Evolutionary conservation across 495 filamentous ascomycete species (phyloP), one percentile per base, ranked within the genome.

Genomic region (Penicillium robsamsonii): DNA sequence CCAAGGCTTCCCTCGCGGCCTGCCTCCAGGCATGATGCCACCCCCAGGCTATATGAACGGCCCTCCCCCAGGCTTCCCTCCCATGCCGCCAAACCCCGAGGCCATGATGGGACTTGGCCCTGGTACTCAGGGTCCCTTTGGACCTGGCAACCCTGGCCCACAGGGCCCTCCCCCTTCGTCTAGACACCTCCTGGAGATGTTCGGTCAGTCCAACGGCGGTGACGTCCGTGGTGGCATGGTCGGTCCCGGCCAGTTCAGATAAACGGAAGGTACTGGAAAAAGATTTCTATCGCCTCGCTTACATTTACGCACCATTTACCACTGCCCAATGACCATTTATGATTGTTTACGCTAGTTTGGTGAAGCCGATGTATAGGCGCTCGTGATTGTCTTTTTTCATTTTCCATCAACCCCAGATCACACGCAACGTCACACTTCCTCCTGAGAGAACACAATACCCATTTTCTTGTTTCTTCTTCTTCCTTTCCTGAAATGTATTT

Each of bases 11-110:
- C 74, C 74, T 29, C 72, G 74, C 52, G 77, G 69, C 12, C 74
- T 69, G 53, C 76, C 74, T 25, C 78, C 73, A 2, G 78, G 77
- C 35, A 79, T 81, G 76, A 75, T 77, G 64, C 79, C 75, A 15
- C 79, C 77, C 33, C 79, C 79, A 1, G 79, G 78, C 20, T 82
- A 77, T 58, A 76, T 77, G 70, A 74, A 72, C 48, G 74, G 67
- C 1, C 75, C 72, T 35, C 72, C 70, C 1, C 78, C 76, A 17
- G 77, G 76, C 7, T 81, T 80, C 50, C 71, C 75, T 37, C 74
- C 71, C 17, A 72, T 76, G 68, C 76, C 74, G 6, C 77, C 66
- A 46, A 76, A 74, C 50, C 74, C 68, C 1, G 75, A 79, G 35
- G 72, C 64, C 5, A 59, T 75, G 60, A 75, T 79, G 71, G 70